Conservation (phyloP, 345 rosid genomes). For the Salix dunnii region DNA sequence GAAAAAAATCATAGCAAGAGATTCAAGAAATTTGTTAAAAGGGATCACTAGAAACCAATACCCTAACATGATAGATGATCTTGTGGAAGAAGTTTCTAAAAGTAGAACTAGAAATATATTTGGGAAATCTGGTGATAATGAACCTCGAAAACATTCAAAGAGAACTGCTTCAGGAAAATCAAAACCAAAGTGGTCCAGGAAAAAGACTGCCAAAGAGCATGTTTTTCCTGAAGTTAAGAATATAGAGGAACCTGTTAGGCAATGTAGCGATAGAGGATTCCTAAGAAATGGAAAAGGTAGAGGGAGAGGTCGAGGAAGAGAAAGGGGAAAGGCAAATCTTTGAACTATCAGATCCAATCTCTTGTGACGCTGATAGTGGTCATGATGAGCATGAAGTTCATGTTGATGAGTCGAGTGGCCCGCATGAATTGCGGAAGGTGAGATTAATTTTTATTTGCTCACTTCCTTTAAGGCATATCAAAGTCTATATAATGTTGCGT, state of each 20-base stretch:
- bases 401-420: conserved; percentile 24
- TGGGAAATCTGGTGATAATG: conserved; percentile 28
- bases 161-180: too few relatives aligned
- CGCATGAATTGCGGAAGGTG: conserved; percentile 61
- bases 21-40: conserved; percentile 80
- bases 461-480: not conserved
- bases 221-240: conserved; percentile 21
- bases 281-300: conserved; percentile 36
- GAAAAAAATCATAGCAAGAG: too few relatives aligned
- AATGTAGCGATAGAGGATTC: conserved; percentile 20
- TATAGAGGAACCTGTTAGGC: conserved; percentile 17
- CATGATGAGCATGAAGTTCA: conserved; percentile 26
- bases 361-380: conserved; percentile 34
- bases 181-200: too few relatives aligned
- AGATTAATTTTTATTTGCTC: conserved; percentile 18
- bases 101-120: conserved; percentile 38
- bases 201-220: conserved; percentile 22
- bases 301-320: conserved; percentile 38
- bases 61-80: conserved; percentile 43
- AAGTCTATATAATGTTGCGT: not conserved
- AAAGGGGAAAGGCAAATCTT: conserved; percentile 29
- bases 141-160: conserved; percentile 29
- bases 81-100: conserved; percentile 33
- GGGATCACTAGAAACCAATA: conserved; percentile 65
- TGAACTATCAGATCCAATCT: conserved; percentile 45